phyloP scores from a whole-genome alignment of 306 rosid species.

The Datisca glomerata region DNA sequence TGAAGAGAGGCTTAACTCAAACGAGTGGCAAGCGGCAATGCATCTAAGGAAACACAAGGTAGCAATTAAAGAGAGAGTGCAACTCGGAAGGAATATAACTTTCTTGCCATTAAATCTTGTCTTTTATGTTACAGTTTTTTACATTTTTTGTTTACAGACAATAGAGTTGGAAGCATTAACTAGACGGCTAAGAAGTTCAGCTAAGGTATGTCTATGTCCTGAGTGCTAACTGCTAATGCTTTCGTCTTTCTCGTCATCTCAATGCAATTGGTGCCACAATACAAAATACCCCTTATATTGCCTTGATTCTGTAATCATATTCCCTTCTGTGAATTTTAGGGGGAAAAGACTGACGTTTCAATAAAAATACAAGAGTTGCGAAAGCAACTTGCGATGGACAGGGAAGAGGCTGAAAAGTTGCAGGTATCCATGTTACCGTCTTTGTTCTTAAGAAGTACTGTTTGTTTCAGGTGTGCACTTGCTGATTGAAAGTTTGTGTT shows the following conservation, averaged over 20 bases:
- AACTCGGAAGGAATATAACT: conserved; percentile 2
- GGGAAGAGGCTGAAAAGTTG: conserved; percentile 80
- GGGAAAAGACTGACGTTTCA: conserved; percentile 71
- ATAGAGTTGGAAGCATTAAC: conserved; percentile 73
- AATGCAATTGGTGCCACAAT: too few species aligned
- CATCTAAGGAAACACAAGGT: conserved; percentile 90
- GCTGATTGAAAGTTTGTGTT: background rate
- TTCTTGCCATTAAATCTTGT: conserved; percentile 7
- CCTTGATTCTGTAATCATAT: conserved; percentile 7
- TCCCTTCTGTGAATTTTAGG: conserved; percentile 22
- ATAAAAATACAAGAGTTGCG: conserved; percentile 76
- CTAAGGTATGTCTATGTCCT: conserved; percentile 36
- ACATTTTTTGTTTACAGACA: conserved; percentile 38
- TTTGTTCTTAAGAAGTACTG: background rate
- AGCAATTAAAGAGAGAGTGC: conserved; percentile 4
- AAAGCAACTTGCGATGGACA: conserved; percentile 86
- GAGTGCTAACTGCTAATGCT: too few species aligned
- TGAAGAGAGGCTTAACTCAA: conserved; percentile 80
- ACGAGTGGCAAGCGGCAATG: conserved; percentile 91
- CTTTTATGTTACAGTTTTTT: conserved; percentile 8
- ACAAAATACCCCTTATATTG: conserved; percentile 1
- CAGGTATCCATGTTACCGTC: conserved; percentile 39
- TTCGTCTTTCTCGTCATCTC: too few species aligned
- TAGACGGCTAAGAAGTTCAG: conserved; percentile 55
- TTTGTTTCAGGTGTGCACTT: background rate